These are phyloP conservation scores for Aspergillus sp. DNA, from an alignment of 2,329 filamentous ascomycete genomes.

Conservation along the genomic window DNA sequence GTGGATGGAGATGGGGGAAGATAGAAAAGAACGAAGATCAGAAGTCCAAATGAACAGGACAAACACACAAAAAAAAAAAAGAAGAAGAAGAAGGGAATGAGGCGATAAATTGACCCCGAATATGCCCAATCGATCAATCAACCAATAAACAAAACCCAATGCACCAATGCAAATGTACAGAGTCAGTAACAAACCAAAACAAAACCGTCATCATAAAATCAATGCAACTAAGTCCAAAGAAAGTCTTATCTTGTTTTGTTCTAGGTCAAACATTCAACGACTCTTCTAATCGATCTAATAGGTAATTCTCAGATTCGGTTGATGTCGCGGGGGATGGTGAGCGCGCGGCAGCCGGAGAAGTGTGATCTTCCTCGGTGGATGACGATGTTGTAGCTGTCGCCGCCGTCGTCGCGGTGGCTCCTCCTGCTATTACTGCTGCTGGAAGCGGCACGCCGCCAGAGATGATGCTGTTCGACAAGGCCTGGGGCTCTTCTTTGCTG, in stretches of 20 bases:
- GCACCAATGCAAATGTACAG: too few relatives aligned
- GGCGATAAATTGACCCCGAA: too few relatives aligned
- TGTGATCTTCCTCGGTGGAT: neutral
- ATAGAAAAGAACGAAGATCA: too few relatives aligned
- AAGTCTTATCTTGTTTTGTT: neutral
- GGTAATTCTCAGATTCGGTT: conserved; percentile 20
- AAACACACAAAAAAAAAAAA: too few relatives aligned
- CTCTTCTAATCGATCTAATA: conserved; percentile 26
- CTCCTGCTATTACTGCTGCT: neutral
- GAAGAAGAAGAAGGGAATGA: too few relatives aligned
- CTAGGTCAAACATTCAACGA: conserved; percentile 13
- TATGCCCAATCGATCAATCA: too few relatives aligned
- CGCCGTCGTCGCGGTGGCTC: neutral
- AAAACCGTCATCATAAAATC: conserved; percentile 1
- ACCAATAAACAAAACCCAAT: too few relatives aligned
- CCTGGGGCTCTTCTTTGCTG: neutral
- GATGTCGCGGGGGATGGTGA: conserved; percentile 21
- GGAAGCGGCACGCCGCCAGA: neutral
- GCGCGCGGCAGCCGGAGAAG: conserved; percentile 1
- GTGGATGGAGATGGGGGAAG: too few relatives aligned
- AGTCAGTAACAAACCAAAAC: neutral
- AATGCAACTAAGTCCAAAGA: neutral
- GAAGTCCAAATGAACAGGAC: too few relatives aligned
- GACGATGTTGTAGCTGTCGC: neutral
- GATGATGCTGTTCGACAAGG: neutral